Evolutionary conservation across 2,329 filamentous ascomycete species (phyloP), one percentile per base, ranked within the genome.

Genomic region (Pseudophaeomoniella oleicola): DNA sequence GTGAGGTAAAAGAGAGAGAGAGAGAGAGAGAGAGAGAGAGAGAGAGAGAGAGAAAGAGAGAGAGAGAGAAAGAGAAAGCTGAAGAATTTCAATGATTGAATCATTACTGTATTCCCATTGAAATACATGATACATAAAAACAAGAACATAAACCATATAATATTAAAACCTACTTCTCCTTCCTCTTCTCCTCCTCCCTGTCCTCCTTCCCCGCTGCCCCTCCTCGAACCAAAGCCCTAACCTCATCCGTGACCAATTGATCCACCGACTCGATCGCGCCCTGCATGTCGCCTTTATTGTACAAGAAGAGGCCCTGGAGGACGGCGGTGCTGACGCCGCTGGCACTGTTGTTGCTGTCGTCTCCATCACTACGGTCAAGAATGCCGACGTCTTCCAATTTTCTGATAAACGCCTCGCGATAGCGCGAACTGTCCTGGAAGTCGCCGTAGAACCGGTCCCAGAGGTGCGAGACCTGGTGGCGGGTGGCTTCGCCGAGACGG

Each of bases 361-460:
- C 22, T n/a, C n/a, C 22, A 16, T 62, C 51, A 15, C 63, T 66
- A 36, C 71, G 66, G 13, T 75, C 71, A 37, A 92, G 73, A 16
- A 94, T 58, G 1, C 80, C 79, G 12, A 90, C 63, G 34, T 77
- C 68, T 32, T 75, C 69, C 10, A 93, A 70, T 42, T 72, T 74
- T 15, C 66, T 53, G 44, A 96, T 58, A 61, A 98, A 96, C 13
- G 69, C 64, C 47, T 70, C 60, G 48, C 76, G 75, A 14, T 75
- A 71, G 4, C 60, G 57, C 12, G 77, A 75, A 37, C 75, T 69
- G 1, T 50, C 46, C 51, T 94, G 87, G 16, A 84, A 64, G 19
- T 92, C 83, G 3, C 81, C 81, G 52, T 96, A 98, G 62, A 96
- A 98, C 14, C 90, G 76, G 56, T 92, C 81, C 86, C 88, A 98